Base-by-base conservation (phyloP, 2,329 filamentous ascomycete genomes). In the Aspergillus candidus region DNA sequence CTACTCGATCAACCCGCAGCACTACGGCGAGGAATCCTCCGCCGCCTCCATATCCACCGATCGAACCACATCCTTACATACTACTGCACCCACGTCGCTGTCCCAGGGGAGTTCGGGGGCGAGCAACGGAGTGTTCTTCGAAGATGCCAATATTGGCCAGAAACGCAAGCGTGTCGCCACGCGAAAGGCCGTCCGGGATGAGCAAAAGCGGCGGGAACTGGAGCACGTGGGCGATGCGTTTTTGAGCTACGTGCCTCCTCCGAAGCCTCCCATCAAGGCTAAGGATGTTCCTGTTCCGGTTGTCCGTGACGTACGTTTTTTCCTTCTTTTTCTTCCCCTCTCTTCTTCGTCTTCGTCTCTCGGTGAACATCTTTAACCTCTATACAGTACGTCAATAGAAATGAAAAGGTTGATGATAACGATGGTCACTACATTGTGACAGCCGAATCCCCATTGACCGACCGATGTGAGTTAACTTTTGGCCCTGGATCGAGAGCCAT, bases 361-460 rank as follows among this genome's bases (percentile, higher is more conserved):
- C 22, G 48, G 40, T 41, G 14, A 14, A 32, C 42, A 47, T 38
- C 40, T 46, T 44, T 42, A 41, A 15, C 10, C 17, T 35, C 27
- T 12, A 29, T 42, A 31, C 50, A 78, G 74, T 72, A 70, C 48
- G 63, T 68, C 3, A 70, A 68, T 51, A 72, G 74, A 46, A 67
- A 81, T 53, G 75, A 83, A 55, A 93, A 94, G 63, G 84, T 93
- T 35, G 93, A 98, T 59, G 93, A 98, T 54, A 89, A 96, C 36
- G 93, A 98, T 58, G 93, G 93, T 4, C 93, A 98, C 67, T 98
- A 96, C 62, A 88, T 97, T 55, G 90, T 98, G 15, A 82, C 86
- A 1, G 86, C 90, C 27, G 88, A 95, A 55, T 85, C 86, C 10
- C 81, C 87, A 47, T 73, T 98, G 41, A 95, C 93, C 11, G 83